These are phyloP conservation scores for Mycena venus DNA, from an alignment of 768 basidiomycete genomes.

Conservation along the genomic window DNA sequence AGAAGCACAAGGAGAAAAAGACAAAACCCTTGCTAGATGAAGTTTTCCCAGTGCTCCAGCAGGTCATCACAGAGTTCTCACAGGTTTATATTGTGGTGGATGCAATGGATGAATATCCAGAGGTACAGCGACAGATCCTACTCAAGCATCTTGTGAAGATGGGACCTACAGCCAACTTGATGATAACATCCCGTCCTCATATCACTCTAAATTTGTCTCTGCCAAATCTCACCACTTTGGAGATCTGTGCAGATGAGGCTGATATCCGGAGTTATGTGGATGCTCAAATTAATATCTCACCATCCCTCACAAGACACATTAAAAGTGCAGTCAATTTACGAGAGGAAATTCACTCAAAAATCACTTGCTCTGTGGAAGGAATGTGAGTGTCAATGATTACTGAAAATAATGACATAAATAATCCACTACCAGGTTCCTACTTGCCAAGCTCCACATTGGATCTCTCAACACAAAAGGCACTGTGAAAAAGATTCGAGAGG, in stretches of 20 bases:
- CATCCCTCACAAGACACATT: not conserved
- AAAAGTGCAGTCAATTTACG: not conserved
- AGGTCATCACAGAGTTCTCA: not conserved
- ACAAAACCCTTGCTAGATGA: not conserved
- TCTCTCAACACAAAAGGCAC: not conserved
- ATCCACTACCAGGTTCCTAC: not conserved
- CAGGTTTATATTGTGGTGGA: not conserved
- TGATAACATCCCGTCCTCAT: not conserved
- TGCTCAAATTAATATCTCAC: not conserved
- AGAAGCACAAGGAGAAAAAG: not conserved
- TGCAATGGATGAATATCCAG: not conserved
- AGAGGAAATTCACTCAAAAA: not conserved
- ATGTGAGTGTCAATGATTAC: not conserved
- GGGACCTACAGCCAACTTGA: not conserved
- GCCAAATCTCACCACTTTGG: not conserved
- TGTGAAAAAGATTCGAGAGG: not conserved
- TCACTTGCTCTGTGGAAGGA: not conserved
- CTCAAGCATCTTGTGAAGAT: not conserved
- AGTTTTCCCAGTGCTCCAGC: not conserved
- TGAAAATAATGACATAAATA: not conserved
- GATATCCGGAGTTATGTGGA: not conserved
- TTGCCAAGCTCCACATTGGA: not conserved
- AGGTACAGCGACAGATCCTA: not conserved
- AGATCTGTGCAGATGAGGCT: not conserved
- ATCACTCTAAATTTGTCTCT: not conserved